Conservation (phyloP, 495 filamentous ascomycete species). For the Gamarada debralockiae region DNA sequence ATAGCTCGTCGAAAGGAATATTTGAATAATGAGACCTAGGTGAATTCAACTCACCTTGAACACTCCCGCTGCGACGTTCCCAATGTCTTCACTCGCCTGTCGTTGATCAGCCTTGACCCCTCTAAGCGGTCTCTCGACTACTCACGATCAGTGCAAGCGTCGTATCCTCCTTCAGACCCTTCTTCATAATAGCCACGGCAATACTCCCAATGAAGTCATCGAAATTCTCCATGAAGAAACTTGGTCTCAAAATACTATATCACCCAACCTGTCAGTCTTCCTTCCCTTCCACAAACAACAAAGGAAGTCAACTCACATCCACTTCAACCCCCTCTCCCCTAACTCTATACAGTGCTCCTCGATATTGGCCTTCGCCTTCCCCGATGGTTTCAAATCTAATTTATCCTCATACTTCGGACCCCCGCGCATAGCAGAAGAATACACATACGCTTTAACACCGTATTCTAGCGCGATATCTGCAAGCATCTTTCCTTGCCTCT, state of each 20-base stretch:
- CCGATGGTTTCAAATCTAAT: constrained; percentile 11
- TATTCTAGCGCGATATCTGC: constrained; percentile 29
- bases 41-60: constrained; percentile 24
- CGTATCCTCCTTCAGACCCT: constrained; percentile 29
- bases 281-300: background rate
- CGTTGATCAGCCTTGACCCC: background rate
- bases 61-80: constrained; percentile 31
- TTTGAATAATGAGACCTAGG: background rate
- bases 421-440: constrained; percentile 25
- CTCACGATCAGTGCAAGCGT: constrained; percentile 28
- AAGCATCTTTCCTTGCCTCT: constrained; percentile 27
- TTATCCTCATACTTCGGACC: constrained; percentile 16
- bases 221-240: constrained; percentile 41
- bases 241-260: constrained; percentile 34
- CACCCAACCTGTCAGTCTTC: background rate
- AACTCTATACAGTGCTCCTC: constrained; percentile 25
- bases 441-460: constrained; percentile 25
- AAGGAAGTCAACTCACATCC: constrained; percentile 24
- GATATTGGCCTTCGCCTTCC: constrained; percentile 23
- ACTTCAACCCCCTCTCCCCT: constrained; percentile 25
- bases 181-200: constrained; percentile 18
- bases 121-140: background rate
- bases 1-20: background rate
- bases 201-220: constrained; percentile 26
- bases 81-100: constrained; percentile 35